Base-by-base conservation (phyloP, 441 rosid genomes). In the Omphalea diandra region DNA sequence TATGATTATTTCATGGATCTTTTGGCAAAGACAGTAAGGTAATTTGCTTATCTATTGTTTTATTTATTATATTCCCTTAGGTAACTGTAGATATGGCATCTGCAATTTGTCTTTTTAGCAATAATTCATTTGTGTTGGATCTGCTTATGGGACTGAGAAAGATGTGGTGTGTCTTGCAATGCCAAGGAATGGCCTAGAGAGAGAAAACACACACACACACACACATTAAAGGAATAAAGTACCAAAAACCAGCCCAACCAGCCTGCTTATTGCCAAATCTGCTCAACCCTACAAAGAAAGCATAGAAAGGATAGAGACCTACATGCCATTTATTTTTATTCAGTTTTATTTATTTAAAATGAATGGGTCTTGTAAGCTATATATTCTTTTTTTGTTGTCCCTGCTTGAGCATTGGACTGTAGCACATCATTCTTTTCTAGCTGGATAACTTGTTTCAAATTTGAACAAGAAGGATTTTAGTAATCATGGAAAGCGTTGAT, bases 11-110 rank as follows among this genome's bases (percentile, higher is more conserved):
- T 92, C 84, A 89, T 95, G 94, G 98, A 95, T 80, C 97, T 92
- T 24, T 85, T 94, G 76, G 99, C 99, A 53, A 94, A 94, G 86
- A 94, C 99, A 67, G 96, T 94, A 43, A 94, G 99, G 99, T 92
- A 84, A 68, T 46, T 27, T 47, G 50, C 26, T 65, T 69, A 29
- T 68, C 36, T 66, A 10, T 46, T 69, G 59, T 63, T 32, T 63
- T 14, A 49, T 68, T 59, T 54, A 15, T 57, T 55, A 7, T 43
- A 10, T 7, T 43, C 27, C 27, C 18, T 26, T 15, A 17, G 36
- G 1, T 17, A 11, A n/a, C 36, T 26, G 1, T 61, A 17, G 38
- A 35, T 26, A 3, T n/a, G 36, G 33, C 35, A 20, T 8, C 10
- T 17, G 18, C 3, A 40, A 60, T 33, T 38, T 7, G 20, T 7